Percentiles rank a stretch among this genome's conserved stretches.
These are phyloP conservation scores for Geotrichum carabidarum DNA, from an alignment of 1,139 yeast species.

Conservation along the genomic window DNA sequence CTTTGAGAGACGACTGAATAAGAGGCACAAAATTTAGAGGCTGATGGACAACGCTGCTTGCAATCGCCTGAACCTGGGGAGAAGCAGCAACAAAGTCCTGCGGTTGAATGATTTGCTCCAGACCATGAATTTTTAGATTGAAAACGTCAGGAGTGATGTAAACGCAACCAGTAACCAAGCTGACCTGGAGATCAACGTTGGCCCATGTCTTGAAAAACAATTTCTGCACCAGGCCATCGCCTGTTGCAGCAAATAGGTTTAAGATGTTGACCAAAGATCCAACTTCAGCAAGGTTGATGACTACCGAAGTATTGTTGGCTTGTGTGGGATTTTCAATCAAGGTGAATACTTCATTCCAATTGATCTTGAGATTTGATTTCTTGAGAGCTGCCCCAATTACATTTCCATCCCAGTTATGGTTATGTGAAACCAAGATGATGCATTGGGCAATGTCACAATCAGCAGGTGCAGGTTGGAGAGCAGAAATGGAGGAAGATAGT, in stretches of 20 bases:
- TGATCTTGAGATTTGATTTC: slow-evolving; percentile 1
- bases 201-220: slow-evolving; percentile 24
- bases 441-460: slow-evolving; percentile 18
- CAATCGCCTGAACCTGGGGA: slow-evolving; percentile 23
- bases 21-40: slow-evolving; percentile 31
- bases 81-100: slow-evolving; percentile 22
- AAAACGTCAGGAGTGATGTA: slow-evolving; percentile 24
- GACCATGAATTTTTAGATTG: slow-evolving; percentile 23
- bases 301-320: slow-evolving; percentile 2
- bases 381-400: slow-evolving; percentile 18
- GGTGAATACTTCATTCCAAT: slow-evolving; percentile 16
- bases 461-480: slow-evolving; percentile 8
- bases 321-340: slow-evolving; percentile 11
- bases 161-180: slow-evolving; percentile 23
- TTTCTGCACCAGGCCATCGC: slow-evolving; percentile 12
- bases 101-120: slow-evolving; percentile 24
- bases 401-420: slow-evolving; percentile 16
- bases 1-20: slow-evolving; percentile 32
- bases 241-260: slow-evolving; percentile 13
- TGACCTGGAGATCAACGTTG: slow-evolving; percentile 27
- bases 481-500: slow-evolving; percentile 9
- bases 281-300: slow-evolving; percentile 11
- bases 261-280: slow-evolving; percentile 11
- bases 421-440: slow-evolving; percentile 16
- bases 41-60: slow-evolving; percentile 24